Conservation (phyloP, 352 stramenopile genomes). For the Globisporangium acanthophoron region DNA sequence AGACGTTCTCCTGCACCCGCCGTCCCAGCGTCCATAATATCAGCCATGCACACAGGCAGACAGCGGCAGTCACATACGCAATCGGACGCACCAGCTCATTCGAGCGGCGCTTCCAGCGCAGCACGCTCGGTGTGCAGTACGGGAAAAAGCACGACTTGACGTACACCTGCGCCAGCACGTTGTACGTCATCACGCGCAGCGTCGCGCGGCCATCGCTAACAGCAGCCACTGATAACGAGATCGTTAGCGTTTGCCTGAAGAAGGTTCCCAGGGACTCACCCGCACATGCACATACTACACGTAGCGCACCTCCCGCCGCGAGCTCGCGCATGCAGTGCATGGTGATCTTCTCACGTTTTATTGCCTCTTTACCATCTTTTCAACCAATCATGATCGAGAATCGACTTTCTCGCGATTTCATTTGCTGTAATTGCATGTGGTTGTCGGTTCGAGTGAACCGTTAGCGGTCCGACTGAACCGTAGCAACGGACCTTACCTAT, state of each 20-base stretch:
- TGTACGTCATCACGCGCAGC: slow-evolving; percentile 84
- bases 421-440: slow-evolving; percentile 22
- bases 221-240: neutral
- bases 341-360: neutral
- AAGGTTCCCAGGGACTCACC: slow-evolving; percentile 4
- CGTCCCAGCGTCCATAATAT: neutral
- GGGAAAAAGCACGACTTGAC: slow-evolving; percentile 75
- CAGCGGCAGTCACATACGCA: neutral
- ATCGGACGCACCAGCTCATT: slow-evolving; percentile 40
- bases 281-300: neutral
- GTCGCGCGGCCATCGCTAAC: slow-evolving; percentile 14
- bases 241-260: no score
- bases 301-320: slow-evolving; percentile 11
- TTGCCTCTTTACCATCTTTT: neutral
- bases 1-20: slow-evolving; percentile 37
- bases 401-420: slow-evolving; percentile 1
- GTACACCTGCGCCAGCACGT: slow-evolving; percentile 81
- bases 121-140: slow-evolving; percentile 53
- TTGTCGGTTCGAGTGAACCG: neutral
- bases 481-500: slow-evolving; percentile 13
- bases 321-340: slow-evolving; percentile 24
- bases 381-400: slow-evolving; percentile 20
- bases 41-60: neutral
- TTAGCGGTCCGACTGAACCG: slow-evolving; percentile 6
- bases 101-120: slow-evolving; percentile 73